Percentiles rank a stretch among this genome's conserved stretches.
phyloP scores from a whole-genome alignment of 2,329 filamentous ascomycete species.

The Ramularia collo-cygni region DNA sequence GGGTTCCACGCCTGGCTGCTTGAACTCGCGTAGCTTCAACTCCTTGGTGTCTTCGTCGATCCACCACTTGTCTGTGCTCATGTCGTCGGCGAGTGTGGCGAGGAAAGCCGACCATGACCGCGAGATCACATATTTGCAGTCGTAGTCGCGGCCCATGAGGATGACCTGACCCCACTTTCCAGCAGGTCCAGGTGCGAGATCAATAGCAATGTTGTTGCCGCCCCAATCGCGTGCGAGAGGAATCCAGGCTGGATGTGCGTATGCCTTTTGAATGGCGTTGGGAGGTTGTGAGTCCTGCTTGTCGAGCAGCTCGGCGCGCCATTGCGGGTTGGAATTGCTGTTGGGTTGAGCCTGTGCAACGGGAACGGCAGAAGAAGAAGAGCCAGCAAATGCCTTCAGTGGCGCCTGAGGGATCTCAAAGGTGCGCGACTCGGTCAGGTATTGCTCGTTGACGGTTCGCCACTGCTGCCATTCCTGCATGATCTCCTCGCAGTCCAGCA shows the following conservation, averaged over 20 bases:
- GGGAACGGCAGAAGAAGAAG: conserved; percentile 50
- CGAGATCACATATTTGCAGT: conserved; percentile 95
- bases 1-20: conserved; percentile 79
- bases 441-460: conserved; percentile 88
- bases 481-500: conserved; percentile 96
- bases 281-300: conserved; percentile 84
- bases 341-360: conserved; percentile 31
- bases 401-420: conserved; percentile 57
- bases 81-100: conserved; percentile 79
- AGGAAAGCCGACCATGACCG: conserved; percentile 86
- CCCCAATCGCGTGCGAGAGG: conserved; percentile 96
- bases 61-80: conserved; percentile 81
- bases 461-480: conserved; percentile 97
- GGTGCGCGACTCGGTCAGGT: conserved; percentile 53
- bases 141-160: conserved; percentile 93
- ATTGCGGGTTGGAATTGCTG: conserved; percentile 43
- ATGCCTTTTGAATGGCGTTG: conserved; percentile 81
- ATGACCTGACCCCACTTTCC: conserved; percentile 97
- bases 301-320: conserved; percentile 77
- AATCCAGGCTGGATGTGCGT: conserved; percentile 92
- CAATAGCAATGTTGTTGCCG: conserved; percentile 92
- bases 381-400: conserved; percentile 63
- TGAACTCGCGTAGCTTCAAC: conserved; percentile 88
- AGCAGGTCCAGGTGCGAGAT: conserved; percentile 80
- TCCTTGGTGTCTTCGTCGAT: conserved; percentile 90